Base-by-base conservation (phyloP, 257 asterid genomes). In the Capsicum pubescens region DNA sequence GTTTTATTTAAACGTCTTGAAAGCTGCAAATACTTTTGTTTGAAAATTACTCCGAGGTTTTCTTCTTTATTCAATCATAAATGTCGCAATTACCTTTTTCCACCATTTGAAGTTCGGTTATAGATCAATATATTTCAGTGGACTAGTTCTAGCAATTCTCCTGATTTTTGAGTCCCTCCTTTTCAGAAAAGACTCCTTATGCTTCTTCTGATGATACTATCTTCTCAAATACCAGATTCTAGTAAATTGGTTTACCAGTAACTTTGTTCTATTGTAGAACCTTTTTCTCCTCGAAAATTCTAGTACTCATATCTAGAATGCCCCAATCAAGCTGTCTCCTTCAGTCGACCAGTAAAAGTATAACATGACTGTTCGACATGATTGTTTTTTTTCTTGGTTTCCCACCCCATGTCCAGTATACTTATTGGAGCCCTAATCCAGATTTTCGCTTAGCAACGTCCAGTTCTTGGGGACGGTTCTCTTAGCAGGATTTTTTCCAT, bases 261-360 rank as follows among this genome's bases (percentile, higher is more conserved):
- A 68, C 77, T 68, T 36, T 16, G 54, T 36, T 68, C 52, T 68
- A 39, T 8, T 68, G 54, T 14, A 39, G 39, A 8, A 0, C 6
- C 6, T 26, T 8, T 36, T 68, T 15, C 54, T 68, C 54, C 52
- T 68, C 3, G 26, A 68, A 68, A 56, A 36, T 15, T 4, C 54
- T 15, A 68, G 54, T 68, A 26, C 5, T n/a, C 77, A 68, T 39
- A 68, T 8, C 77, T 68, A 1, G 39, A 39, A 39, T 8, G 7
- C 26, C 54, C 77, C 54, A 68, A 68, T 54, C 52, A 68, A 68
- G 77, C 77, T 68, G 13, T 68, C 32, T 68, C n/a, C 54, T 15
- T 14, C 7, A 39, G 74, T 32, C 39, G 54, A 68, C 15, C 9
- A 36, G 17, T 17, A 13, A 67, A 67, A 67, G 42, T 26, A 63